Evolutionary conservation across 164 flowering plant genomes (phyloP).

Genomic region (Cinnamomum micranthum): DNA sequence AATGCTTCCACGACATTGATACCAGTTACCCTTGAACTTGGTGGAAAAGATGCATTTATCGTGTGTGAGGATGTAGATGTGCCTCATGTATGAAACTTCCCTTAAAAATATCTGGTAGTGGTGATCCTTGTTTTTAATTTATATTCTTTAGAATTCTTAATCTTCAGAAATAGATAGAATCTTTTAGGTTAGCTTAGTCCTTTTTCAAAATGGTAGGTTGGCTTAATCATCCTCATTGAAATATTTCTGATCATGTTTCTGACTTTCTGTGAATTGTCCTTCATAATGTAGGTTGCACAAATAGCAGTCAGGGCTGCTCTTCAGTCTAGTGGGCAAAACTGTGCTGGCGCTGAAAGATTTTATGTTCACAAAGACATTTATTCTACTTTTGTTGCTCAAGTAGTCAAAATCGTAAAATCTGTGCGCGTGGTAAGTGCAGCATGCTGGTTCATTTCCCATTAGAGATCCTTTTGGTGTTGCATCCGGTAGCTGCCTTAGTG

Average conservation of each 20-base stretch:
- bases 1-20: constrained; percentile 72
- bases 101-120: constrained; percentile 6
- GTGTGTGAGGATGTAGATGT: constrained; percentile 97
- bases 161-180: not conserved
- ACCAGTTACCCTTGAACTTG: constrained; percentile 97
- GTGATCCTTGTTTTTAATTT: constrained; percentile 11
- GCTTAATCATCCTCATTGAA: not conserved
- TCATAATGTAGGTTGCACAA: constrained; percentile 70
- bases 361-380: constrained; percentile 83
- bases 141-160: constrained; percentile 2
- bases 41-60: constrained; percentile 97
- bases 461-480: not conserved
- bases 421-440: constrained; percentile 71
- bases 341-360: constrained; percentile 99
- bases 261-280: not conserved
- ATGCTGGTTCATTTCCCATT: not conserved
- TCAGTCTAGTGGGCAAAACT: constrained; percentile 98
- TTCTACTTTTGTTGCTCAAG: constrained; percentile 74
- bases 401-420: constrained; percentile 74
- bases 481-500: not conserved
- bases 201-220: not conserved
- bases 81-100: constrained; percentile 56
- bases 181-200: not conserved
- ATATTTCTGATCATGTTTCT: not conserved
- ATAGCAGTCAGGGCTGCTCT: constrained; percentile 91